These are phyloP conservation scores for Claviceps quebecensis DNA, from an alignment of 2,329 filamentous ascomycete species.

Conservation along the genomic window DNA sequence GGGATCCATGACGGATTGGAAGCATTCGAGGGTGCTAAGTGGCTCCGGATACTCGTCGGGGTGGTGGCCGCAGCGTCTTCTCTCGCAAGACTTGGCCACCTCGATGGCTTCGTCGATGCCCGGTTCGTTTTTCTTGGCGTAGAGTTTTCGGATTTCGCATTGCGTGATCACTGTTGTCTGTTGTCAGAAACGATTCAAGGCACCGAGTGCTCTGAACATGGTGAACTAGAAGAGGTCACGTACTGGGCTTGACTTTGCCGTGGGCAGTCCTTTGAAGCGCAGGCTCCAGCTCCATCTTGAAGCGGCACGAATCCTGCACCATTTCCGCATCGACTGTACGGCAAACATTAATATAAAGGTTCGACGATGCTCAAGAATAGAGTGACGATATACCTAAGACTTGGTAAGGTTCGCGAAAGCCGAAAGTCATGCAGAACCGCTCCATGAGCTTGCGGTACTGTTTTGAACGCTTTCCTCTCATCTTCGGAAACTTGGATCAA, in stretches of 20 bases:
- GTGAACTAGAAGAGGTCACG: conserved; percentile 15
- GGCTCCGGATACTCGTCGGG: conserved; percentile 58
- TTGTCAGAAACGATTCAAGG: conserved; percentile 12
- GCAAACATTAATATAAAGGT: conserved; percentile 6
- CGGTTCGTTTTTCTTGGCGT: conserved; percentile 43
- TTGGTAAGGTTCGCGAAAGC: conserved; percentile 90
- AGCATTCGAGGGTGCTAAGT: conserved; percentile 54
- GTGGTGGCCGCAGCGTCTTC: conserved; percentile 66
- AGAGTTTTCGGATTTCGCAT: conserved; percentile 68
- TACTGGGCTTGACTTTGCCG: conserved; percentile 71
- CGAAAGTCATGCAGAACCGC: conserved; percentile 74
- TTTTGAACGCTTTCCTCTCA: conserved; percentile 39
- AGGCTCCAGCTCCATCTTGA: conserved; percentile 77
- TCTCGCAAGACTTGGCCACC: conserved; percentile 60
- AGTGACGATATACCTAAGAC: conserved; percentile 45
- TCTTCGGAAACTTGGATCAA: conserved; percentile 9
- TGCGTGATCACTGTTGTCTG: conserved; percentile 54
- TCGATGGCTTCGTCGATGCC: conserved; percentile 49
- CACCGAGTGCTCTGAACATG: neutral
- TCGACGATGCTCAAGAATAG: neutral
- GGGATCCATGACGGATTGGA: conserved; percentile 63
- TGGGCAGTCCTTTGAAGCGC: conserved; percentile 72
- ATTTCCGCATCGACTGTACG: conserved; percentile 65
- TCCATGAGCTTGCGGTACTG: conserved; percentile 75
- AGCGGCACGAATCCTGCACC: conserved; percentile 63